A percentile compares a stretch with the other conserved stretches of the same genome.
These are phyloP conservation scores for Aspergillus puulaauensis DNA, from an alignment of 2,329 filamentous ascomycete genomes.

Conservation along the genomic window DNA sequence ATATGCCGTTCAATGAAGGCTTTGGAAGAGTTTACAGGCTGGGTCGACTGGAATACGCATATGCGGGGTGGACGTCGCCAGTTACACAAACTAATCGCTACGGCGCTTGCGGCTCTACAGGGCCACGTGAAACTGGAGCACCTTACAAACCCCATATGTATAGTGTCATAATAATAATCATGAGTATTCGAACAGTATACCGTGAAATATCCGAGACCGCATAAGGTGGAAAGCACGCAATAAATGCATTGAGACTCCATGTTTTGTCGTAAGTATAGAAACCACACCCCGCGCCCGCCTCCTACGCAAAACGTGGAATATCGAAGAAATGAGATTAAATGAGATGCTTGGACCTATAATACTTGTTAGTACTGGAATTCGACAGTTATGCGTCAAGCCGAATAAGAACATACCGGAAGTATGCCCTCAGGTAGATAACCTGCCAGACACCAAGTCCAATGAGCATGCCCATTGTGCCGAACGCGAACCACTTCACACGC, in stretches of 20 bases:
- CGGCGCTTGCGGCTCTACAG: background rate
- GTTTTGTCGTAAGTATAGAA: conserved; percentile 21
- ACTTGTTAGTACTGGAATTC: background rate
- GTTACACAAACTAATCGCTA: background rate
- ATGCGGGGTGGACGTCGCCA: background rate
- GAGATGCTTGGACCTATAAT: conserved; percentile 64
- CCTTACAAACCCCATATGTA: conserved; percentile 5
- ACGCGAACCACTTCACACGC: conserved; percentile 97
- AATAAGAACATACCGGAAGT: conserved; percentile 72
- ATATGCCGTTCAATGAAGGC: background rate
- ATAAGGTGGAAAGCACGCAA: conserved; percentile 15
- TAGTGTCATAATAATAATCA: conserved; percentile 20
- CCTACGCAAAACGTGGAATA: conserved; percentile 8
- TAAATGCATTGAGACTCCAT: conserved; percentile 23
- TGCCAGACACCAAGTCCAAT: conserved; percentile 92
- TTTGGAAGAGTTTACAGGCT: background rate
- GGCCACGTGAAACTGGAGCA: background rate
- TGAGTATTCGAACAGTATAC: conserved; percentile 23
- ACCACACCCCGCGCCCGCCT: conserved; percentile 13
- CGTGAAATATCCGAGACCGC: conserved; percentile 20
- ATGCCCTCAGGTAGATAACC: conserved; percentile 94
- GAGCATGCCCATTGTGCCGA: conserved; percentile 88
- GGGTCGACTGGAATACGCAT: background rate
- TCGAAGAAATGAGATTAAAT: conserved; percentile 47
- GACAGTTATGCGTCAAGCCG: background rate